Base-by-base conservation (phyloP, 2,329 filamentous ascomycete genomes). In the Talaromyces sp. region DNA sequence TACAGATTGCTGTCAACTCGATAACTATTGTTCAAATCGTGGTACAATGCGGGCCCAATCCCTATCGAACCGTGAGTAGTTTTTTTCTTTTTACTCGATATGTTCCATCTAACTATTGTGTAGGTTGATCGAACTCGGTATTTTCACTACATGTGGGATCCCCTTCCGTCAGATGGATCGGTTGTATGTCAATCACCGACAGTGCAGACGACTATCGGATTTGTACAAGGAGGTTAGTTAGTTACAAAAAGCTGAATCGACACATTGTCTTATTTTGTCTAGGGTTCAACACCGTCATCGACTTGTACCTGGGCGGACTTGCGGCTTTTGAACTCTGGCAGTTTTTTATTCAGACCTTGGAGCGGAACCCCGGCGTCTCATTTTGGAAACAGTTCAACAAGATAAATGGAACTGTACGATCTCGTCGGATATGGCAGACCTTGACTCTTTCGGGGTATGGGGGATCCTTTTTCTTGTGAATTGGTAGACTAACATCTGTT, bases 81-180 rank as follows among this genome's bases (percentile, higher is more conserved):
- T 10, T n/a, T n/a, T n/a, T 42, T 31, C 5, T 34, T 23, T 18
- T 27, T 33, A 28, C 23, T 12, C 4, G n/a, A 40, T 36, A 8
- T 40, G 7, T n/a, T 28, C 6, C 14, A n/a, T 31, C 51, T 36
- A 42, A 59, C 28, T 8, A 8, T 61, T 23, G 5, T 31, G 18
- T 27, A 72, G 71, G 36, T 66, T 4, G 59, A 76, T 57, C 66
- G 73, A 18, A 63, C 71, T 4, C 58, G 65, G 34, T 76, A 75
- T 54, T 76, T 76, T 59, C 70, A 76, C 50, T 76, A 75, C 36
- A 74, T 75, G 72, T 76, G 74, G 74, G 74, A 74, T 63, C 67
- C 70, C 5, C 63, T 73, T 1, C 74, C 74, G 6, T 51, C 62
- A 8, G 70, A 75, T 63, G 70, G 72, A 2, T 75, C 74, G 1